Percentiles rank a stretch among this genome's conserved stretches.
These are phyloP conservation scores for Kurtzmaniella quercitrusa DNA, from an alignment of 1,139 yeast genomes.

Conservation along the genomic window DNA sequence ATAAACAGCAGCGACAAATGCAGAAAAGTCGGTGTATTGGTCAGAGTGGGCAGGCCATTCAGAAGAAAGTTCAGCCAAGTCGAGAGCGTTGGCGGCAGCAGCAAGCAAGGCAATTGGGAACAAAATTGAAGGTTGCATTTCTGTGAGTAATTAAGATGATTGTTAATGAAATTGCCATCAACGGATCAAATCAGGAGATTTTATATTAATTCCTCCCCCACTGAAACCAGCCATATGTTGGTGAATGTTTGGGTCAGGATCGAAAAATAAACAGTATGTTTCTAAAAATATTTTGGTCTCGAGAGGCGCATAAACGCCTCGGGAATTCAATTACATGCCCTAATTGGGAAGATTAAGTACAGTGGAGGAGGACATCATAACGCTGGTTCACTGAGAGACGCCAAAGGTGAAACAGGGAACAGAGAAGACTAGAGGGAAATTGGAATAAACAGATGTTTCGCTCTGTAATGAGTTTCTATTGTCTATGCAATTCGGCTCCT, in stretches of 20 bases:
- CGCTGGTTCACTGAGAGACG: no score
- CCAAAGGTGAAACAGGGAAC: no score
- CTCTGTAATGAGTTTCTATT: no score
- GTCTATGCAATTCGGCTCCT: no score
- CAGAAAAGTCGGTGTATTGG: constrained; percentile 3
- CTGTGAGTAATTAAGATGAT: not conserved
- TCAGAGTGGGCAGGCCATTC: constrained; percentile 1
- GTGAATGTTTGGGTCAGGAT: not conserved
- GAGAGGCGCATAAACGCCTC: not conserved
- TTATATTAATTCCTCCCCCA: not conserved
- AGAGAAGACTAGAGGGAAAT: no score
- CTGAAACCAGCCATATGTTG: not conserved
- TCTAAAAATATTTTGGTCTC: not conserved
- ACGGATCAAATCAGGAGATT: not conserved
- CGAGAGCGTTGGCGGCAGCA: constrained; percentile 10
- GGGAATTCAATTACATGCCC: not conserved
- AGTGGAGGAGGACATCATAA: no score
- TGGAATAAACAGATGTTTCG: not conserved
- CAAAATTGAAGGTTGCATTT: not conserved
- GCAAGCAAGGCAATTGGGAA: not conserved
- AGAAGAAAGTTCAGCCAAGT: constrained; percentile 6
- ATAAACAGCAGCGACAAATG: constrained; percentile 2
- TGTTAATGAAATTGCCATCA: not conserved
- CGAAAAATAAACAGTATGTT: not conserved
- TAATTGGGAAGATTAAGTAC: not conserved